Evolutionary conservation across 2,329 filamentous ascomycete genomes (phyloP), one percentile per base, ranked within the genome.

Genomic region (Purpureocillium lavendulum): DNA sequence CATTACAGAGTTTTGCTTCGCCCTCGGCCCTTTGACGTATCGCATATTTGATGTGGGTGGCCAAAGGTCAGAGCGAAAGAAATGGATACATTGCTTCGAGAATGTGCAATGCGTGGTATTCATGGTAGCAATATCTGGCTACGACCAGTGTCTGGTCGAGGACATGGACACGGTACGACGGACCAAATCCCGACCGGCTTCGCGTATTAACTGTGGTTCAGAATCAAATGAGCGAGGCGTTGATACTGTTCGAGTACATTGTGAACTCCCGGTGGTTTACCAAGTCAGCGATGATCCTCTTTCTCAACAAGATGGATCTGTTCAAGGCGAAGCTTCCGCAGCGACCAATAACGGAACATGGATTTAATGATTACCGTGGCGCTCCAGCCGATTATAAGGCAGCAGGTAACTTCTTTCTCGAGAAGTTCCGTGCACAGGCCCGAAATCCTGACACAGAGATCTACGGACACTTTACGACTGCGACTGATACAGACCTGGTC

Each of bases 21-120:
- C 94, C 60, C 75, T 94, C 12, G 88, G 88, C 45, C 83, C 89
- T 55, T 75, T 96, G 53, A 94, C 88, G 47, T 96, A 96, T 66
- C 84, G 88, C 54, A 96, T 97, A 88, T 94, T 94, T 62, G 88
- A 95, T 55, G 88, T 94, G 35, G 88, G 88, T 59, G 88, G 88
- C 42, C 88, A 95, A 60, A 75, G 88, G 52, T 94, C 88, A 21
- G 88, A 95, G 64, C 83, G 88, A 46, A 94, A 94, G 75, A 95
- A 95, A 70, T 95, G 88, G 88, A 94, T 95, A 46, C 88, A 95
- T 61, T 92, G 88, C 58, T 95, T 95, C 59, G 88, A 95, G 60
- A 92, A 92, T 48, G 88, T 95, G 46, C 88, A 92, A 56, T 89
- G 87, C 50, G 72, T 97, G 39, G 71, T 97, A 31, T 97, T 97